These are phyloP conservation scores for Globisporangium camurandrum DNA, from an alignment of 352 stramenopile species.

Conservation along the genomic window DNA sequence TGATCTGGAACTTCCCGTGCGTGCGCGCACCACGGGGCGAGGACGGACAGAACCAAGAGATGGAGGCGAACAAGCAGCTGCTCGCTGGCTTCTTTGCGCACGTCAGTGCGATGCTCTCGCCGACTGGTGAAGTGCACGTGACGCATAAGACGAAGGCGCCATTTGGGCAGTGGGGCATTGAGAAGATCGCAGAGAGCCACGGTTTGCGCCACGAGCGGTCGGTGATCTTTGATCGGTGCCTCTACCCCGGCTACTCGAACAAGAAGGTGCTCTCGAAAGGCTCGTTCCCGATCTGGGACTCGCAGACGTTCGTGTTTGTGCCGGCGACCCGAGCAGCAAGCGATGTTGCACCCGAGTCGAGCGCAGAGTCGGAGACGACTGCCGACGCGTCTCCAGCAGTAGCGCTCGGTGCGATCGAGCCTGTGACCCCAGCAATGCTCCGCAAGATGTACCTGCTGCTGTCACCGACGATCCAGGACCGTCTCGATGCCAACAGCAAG, in stretches of 20 bases:
- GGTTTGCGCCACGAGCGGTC: conserved; percentile 52
- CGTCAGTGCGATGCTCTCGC: conserved; percentile 34
- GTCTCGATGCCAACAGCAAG: conserved; percentile 37
- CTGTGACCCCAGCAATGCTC: conserved; percentile 51
- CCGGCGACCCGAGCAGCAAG: conserved; percentile 14
- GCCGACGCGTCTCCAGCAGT: background rate
- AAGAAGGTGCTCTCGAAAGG: conserved; percentile 94
- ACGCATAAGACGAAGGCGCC: conserved; percentile 95
- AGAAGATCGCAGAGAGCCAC: conserved; percentile 42
- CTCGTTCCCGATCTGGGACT: conserved; percentile 95
- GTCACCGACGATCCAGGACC: conserved; percentile 52
- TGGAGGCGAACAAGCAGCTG: conserved; percentile 93
- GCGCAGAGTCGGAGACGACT: background rate
- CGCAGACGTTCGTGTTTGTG: conserved; percentile 91
- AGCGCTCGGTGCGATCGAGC: conserved; percentile 15
- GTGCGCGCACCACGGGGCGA: conserved; percentile 83
- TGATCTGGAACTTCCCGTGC: conserved; percentile 97
- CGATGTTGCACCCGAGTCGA: conserved; percentile 7
- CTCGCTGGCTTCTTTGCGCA: conserved; percentile 86
- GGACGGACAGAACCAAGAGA: conserved; percentile 95
- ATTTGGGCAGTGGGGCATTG: conserved; percentile 84
- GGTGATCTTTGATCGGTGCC: conserved; percentile 90
- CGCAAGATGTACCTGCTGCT: conserved; percentile 62
- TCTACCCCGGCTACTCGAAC: conserved; percentile 92
- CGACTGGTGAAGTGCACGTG: conserved; percentile 88